Percentiles rank a stretch among this genome's conserved stretches.
These are phyloP conservation scores for Leishmania amazonensis DNA, from an alignment of 208 protist species.

Conservation along the genomic window DNA sequence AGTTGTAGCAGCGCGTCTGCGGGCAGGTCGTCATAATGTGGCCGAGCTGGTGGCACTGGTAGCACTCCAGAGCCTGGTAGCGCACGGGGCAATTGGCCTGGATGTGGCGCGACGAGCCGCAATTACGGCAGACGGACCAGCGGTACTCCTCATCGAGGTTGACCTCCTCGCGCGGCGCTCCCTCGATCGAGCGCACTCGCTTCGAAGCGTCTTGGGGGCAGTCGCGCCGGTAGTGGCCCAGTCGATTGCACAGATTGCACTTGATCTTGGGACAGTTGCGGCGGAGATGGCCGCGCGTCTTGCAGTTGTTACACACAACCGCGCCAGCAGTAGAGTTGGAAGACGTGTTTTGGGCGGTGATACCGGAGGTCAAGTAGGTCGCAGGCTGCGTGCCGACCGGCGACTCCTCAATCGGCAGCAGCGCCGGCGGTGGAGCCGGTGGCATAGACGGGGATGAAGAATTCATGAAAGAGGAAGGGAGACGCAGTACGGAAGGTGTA, in stretches of 20 bases:
- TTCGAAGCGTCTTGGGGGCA: constrained; percentile 36
- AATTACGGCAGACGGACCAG: constrained; percentile 66
- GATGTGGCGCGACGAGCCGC: constrained; percentile 79
- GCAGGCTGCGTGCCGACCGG: constrained; percentile 27
- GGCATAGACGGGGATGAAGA: background rate
- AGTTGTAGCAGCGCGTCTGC: constrained; percentile 89
- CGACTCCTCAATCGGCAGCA: constrained; percentile 20
- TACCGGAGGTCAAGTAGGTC: constrained; percentile 1
- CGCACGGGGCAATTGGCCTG: constrained; percentile 69
- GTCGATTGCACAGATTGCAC: constrained; percentile 53
- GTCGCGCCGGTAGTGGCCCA: constrained; percentile 73
- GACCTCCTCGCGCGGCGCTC: constrained; percentile 5
- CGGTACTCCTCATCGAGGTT: constrained; percentile 31
- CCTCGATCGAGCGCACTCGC: constrained; percentile 11
- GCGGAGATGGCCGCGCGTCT: constrained; percentile 43
- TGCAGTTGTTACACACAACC: constrained; percentile 49
- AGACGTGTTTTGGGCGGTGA: constrained; percentile 2
- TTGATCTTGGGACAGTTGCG: constrained; percentile 60
- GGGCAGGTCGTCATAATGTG: constrained; percentile 86
- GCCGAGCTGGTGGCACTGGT: constrained; percentile 81
- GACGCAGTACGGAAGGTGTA: background rate
- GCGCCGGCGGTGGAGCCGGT: constrained; percentile 24
- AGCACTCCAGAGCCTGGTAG: constrained; percentile 75
- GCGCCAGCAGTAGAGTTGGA: background rate
- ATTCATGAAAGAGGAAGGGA: constrained; percentile 3